Percentiles rank a stretch among this genome's conserved stretches.
Evolutionary conservation across 1,284 basidiomycete genomes (phyloP).

Genomic region (Papiliotrema flavescens): DNA sequence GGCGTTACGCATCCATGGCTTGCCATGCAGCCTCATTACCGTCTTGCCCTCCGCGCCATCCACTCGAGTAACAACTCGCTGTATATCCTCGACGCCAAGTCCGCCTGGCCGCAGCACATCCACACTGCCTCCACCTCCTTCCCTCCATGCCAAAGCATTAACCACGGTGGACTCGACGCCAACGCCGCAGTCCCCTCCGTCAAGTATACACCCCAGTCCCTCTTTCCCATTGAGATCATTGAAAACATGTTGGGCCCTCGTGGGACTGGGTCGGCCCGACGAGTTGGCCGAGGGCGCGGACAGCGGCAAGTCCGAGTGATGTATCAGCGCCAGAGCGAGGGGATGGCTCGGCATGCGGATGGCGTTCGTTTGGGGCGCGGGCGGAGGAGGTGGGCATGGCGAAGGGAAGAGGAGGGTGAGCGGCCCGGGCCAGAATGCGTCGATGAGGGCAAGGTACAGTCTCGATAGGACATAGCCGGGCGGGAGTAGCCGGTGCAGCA

Average conservation of each 20-base stretch:
- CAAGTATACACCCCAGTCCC: constrained; percentile 73
- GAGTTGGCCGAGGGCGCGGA: constrained; percentile 96
- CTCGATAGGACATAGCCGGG: constrained; percentile 56
- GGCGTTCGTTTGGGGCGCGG: constrained; percentile 65
- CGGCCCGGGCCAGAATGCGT: constrained; percentile 91
- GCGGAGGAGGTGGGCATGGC: constrained; percentile 46
- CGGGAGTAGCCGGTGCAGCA: constrained; percentile 74
- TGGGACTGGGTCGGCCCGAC: constrained; percentile 90
- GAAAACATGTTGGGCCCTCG: constrained; percentile 80
- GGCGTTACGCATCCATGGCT: constrained; percentile 6
- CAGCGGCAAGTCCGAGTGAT: constrained; percentile 67
- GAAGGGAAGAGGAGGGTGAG: constrained; percentile 88
- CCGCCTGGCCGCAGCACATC: constrained; percentile 89
- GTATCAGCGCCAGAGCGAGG: constrained; percentile 85
- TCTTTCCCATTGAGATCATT: constrained; percentile 64
- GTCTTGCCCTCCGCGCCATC: constrained; percentile 36
- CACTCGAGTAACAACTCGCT: constrained; percentile 56
- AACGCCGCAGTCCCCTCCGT: constrained; percentile 86
- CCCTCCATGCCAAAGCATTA: constrained; percentile 63
- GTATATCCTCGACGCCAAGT: constrained; percentile 82
- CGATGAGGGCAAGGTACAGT: constrained; percentile 69
- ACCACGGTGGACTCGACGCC: constrained; percentile 96
- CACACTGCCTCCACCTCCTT: constrained; percentile 61
- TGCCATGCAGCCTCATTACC: constrained; percentile 15
- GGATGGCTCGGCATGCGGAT: constrained; percentile 93